phyloP scores from a whole-genome alignment of 306 rosid genomes.

The Fagus crenata region DNA sequence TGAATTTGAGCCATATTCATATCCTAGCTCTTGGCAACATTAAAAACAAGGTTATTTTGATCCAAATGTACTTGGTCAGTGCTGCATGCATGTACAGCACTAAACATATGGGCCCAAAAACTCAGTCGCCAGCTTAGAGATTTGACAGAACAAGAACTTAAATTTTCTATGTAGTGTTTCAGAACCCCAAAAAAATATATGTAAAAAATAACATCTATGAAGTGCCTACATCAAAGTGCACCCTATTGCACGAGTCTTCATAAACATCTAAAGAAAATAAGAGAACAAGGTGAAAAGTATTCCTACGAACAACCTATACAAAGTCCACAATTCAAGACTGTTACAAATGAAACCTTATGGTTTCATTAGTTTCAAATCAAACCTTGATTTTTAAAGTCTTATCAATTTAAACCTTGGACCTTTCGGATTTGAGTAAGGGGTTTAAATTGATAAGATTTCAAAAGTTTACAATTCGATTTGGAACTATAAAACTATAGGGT shows the following conservation, averaged over 20 bases:
- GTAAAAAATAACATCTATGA: neutral
- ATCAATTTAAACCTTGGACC: too few species aligned
- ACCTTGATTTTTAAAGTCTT: too few species aligned
- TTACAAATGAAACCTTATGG: too few species aligned
- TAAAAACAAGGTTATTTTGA: neutral
- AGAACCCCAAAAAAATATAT: too few species aligned
- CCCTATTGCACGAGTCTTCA: neutral
- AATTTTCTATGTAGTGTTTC: neutral
- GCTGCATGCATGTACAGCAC: neutral
- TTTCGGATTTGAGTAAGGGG: too few species aligned
- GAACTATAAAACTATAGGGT: too few species aligned
- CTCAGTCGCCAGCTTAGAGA: neutral
- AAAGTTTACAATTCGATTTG: too few species aligned
- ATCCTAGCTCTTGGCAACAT: neutral
- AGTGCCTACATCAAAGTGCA: neutral
- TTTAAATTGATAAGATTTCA: too few species aligned
- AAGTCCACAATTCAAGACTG: neutral
- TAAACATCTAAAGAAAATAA: neutral
- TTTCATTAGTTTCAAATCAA: too few species aligned
- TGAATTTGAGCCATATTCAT: neutral
- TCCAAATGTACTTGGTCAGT: neutral
- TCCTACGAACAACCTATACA: neutral
- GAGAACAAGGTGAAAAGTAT: neutral
- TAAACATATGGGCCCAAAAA: neutral
- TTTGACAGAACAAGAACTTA: constrained; percentile 5